These are phyloP conservation scores for Solanum gracilifrons DNA, from an alignment of 257 asterid species.

Conservation along the genomic window DNA sequence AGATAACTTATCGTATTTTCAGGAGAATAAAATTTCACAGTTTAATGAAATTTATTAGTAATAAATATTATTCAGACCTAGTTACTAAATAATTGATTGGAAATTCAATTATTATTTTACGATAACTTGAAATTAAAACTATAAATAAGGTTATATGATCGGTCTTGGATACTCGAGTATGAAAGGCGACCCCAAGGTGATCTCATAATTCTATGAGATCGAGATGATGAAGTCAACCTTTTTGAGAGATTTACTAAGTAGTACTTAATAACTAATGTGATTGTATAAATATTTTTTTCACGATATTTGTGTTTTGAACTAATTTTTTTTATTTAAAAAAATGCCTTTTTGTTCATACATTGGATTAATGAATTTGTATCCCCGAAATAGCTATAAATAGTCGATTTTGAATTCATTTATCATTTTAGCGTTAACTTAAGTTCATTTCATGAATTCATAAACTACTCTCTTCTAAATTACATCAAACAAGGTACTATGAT, in stretches of 20 bases:
- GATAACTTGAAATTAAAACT: not conserved
- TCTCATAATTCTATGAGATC: not conserved
- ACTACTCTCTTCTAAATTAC: not conserved
- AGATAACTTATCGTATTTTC: not conserved
- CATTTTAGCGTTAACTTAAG: not conserved
- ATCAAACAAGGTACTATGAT: not conserved
- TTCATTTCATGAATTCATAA: not conserved
- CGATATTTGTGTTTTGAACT: not conserved
- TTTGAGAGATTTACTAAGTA: not conserved
- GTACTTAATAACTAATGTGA: not conserved
- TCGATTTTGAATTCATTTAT: not conserved
- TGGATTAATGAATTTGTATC: not conserved
- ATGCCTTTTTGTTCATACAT: not conserved
- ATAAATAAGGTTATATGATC: not conserved
- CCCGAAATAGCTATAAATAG: not conserved
- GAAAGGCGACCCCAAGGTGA: not conserved
- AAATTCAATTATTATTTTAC: not conserved
- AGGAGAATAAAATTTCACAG: not conserved
- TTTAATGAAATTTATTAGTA: not conserved
- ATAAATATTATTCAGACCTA: not conserved
- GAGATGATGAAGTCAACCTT: not conserved
- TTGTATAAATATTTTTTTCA: not conserved
- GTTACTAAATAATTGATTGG: not conserved
- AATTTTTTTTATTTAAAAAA: not conserved
- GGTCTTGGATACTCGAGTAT: not conserved